Percentiles rank a stretch among this genome's conserved stretches.
Conservation (phyloP, 345 rosid species). For the Mallotus nudiflorus region DNA sequence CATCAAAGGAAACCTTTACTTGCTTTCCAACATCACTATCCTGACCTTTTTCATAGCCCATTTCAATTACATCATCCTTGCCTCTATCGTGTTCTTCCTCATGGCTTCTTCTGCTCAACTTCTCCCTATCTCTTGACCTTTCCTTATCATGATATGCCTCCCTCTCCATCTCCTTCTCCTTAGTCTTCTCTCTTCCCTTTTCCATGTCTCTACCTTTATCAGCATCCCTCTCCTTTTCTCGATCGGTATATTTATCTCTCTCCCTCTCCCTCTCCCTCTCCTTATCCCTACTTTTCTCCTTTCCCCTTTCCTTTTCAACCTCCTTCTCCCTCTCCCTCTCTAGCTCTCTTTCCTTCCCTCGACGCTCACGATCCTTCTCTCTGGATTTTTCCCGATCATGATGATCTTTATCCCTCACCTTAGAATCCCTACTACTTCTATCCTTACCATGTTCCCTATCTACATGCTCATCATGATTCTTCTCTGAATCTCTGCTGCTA, state of each 20-base stretch:
- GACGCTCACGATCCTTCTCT: conserved; percentile 45
- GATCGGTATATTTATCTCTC: conserved; percentile 36
- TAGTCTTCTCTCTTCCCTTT: conserved; percentile 44
- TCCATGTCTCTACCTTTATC: conserved; percentile 41
- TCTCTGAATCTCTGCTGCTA: conserved; percentile 7
- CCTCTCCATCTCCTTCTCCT: conserved; percentile 50
- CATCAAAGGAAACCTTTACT: conserved; percentile 22
- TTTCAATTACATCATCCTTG: conserved; percentile 28
- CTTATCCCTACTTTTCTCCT: conserved; percentile 31
- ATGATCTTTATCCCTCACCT: conserved; percentile 23
- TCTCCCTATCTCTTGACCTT: conserved; percentile 34
- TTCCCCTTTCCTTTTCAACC: conserved; percentile 34
- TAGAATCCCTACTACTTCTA: conserved; percentile 24
- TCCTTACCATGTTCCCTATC: conserved; percentile 25
- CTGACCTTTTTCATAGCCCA: conserved; percentile 42
- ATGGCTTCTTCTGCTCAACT: conserved; percentile 29
- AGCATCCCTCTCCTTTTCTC: conserved; percentile 41
- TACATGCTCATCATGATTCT: conserved; percentile 6
- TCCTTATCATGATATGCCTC: conserved; percentile 48
- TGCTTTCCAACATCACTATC: conserved; percentile 34
- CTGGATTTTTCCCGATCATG: conserved; percentile 29
- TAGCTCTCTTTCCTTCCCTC: conserved; percentile 33
- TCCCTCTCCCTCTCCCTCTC: conserved; percentile 31
- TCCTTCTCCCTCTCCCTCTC: conserved; percentile 11
- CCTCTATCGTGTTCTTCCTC: conserved; percentile 38